Conservation (phyloP, 2,329 filamentous ascomycete genomes). For the Fusarium sp. region DNA sequence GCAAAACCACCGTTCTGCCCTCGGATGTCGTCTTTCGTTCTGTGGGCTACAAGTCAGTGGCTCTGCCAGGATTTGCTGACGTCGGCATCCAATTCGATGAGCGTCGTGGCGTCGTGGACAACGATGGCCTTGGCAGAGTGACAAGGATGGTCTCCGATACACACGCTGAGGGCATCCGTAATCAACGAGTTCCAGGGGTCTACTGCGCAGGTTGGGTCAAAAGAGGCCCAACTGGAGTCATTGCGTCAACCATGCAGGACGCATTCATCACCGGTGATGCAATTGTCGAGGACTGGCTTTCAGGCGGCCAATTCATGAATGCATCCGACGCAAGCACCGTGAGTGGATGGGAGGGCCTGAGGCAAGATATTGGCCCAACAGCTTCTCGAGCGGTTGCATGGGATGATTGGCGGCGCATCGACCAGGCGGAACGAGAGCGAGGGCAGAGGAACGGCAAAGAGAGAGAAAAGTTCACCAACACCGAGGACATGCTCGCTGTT, state of each 20-base stretch:
- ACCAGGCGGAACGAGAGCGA: slow-evolving; percentile 79
- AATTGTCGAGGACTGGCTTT: slow-evolving; percentile 83
- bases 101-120: slow-evolving; percentile 81
- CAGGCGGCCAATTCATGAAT: slow-evolving; percentile 59
- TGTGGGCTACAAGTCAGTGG: slow-evolving; percentile 92
- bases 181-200: slow-evolving; percentile 73
- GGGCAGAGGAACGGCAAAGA: slow-evolving; percentile 81
- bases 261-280: slow-evolving; percentile 91
- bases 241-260: slow-evolving; percentile 95
- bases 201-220: slow-evolving; percentile 99
- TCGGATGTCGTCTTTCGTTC: slow-evolving; percentile 88
- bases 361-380: slow-evolving; percentile 67
- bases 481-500: slow-evolving; percentile 71
- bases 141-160: slow-evolving; percentile 55
- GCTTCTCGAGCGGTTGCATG: slow-evolving; percentile 80
- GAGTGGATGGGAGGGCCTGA: slow-evolving; percentile 84
- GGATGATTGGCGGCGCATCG: slow-evolving; percentile 88
- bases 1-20: slow-evolving; percentile 67
- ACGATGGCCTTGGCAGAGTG: slow-evolving; percentile 86
- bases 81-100: slow-evolving; percentile 85
- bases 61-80: slow-evolving; percentile 81
- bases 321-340: slow-evolving; percentile 6
- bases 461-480: slow-evolving; percentile 78
- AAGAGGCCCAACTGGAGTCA: slow-evolving; percentile 93
- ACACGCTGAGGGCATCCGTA: slow-evolving; percentile 52